Conservation (phyloP, 1,139 yeast species). For the Yamadazyma jaroonii region DNA sequence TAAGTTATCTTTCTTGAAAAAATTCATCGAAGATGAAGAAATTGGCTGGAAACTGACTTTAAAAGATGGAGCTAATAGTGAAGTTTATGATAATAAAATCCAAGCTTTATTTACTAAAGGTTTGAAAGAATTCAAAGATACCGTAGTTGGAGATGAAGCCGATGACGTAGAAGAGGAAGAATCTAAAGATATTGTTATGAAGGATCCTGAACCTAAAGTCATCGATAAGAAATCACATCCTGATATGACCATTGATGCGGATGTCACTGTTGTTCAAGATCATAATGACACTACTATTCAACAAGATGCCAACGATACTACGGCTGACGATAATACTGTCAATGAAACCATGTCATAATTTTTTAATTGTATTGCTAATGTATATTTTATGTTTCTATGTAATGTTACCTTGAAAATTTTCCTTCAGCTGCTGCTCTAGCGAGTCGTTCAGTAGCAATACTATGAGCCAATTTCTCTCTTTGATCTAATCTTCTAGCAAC, state of each 20-base stretch:
- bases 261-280: slow-evolving; percentile 36
- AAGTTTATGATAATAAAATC: slow-evolving; percentile 21
- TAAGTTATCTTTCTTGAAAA: slow-evolving; percentile 24
- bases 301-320: slow-evolving; percentile 44
- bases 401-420: slow-evolving; percentile 17
- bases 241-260: slow-evolving; percentile 26
- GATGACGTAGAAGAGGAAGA: slow-evolving; percentile 11
- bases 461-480: slow-evolving; percentile 60
- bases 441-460: slow-evolving; percentile 60
- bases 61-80: slow-evolving; percentile 21
- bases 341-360: slow-evolving; percentile 24
- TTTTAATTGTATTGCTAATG: slow-evolving; percentile 6
- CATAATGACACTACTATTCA: slow-evolving; percentile 43
- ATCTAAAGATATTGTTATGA: slow-evolving; percentile 8
- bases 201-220: slow-evolving; percentile 7
- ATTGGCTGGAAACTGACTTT: slow-evolving; percentile 39
- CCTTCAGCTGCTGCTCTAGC: slow-evolving; percentile 48
- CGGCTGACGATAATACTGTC: slow-evolving; percentile 40
- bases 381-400: slow-evolving; percentile 2
- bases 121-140: slow-evolving; percentile 25
- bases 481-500: slow-evolving; percentile 59
- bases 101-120: slow-evolving; percentile 32
- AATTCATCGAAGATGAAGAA: slow-evolving; percentile 31
- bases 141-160: slow-evolving; percentile 11
- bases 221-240: slow-evolving; percentile 8